These are phyloP conservation scores for Colletotrichum phormii DNA, from an alignment of 2,329 filamentous ascomycete genomes.

Conservation along the genomic window DNA sequence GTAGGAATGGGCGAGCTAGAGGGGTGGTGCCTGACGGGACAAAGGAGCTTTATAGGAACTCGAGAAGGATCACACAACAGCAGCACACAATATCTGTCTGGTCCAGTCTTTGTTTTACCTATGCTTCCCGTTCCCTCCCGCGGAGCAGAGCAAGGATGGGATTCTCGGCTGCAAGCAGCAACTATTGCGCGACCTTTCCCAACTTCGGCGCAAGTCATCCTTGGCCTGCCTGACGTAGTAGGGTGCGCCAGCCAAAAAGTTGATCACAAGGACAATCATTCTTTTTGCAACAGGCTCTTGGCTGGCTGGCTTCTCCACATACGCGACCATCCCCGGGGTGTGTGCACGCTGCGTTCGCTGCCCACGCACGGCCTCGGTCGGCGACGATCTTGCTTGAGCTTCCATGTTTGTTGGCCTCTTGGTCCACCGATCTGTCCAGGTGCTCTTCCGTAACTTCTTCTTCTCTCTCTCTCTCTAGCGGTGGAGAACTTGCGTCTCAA, in stretches of 20 bases:
- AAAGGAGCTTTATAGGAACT: conserved; percentile 36
- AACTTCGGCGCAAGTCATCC: conserved; percentile 32
- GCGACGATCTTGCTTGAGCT: background rate
- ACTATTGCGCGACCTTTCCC: conserved; percentile 30
- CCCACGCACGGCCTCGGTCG: background rate
- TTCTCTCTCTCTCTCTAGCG: background rate
- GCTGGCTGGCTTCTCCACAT: conserved; percentile 23
- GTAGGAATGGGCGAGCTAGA: background rate
- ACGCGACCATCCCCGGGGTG: conserved; percentile 5
- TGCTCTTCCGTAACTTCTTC: background rate
- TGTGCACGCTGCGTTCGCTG: too few species aligned
- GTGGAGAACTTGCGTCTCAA: background rate
- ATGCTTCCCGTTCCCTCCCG: conserved; percentile 17
- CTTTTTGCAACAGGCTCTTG: background rate
- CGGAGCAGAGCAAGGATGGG: conserved; percentile 15
- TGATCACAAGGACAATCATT: conserved; percentile 38
- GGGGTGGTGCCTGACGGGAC: background rate
- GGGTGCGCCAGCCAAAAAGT: conserved; percentile 26
- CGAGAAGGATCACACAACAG: conserved; percentile 13
- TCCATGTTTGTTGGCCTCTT: background rate
- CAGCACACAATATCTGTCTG: background rate
- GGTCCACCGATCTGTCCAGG: background rate
- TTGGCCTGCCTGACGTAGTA: conserved; percentile 24
- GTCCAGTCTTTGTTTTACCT: conserved; percentile 12
- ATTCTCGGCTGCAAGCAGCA: conserved; percentile 28